phyloP scores from a whole-genome alignment of 768 basidiomycete genomes.

The Cyathus striatus region DNA sequence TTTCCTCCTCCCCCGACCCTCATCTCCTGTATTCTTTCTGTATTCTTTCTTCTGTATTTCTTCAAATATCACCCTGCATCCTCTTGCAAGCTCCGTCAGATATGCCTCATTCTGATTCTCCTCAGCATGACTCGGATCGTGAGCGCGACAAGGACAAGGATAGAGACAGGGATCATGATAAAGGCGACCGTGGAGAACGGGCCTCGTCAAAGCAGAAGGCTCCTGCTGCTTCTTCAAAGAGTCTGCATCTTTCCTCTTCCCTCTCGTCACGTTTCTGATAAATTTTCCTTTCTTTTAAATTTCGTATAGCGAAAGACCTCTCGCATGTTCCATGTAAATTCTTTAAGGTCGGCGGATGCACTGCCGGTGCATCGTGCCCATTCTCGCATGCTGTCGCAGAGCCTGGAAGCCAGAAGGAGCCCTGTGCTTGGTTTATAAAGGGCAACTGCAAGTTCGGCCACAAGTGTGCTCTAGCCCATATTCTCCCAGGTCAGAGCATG shows the following conservation, averaged over 20 bases:
- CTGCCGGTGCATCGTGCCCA: constrained; percentile 91
- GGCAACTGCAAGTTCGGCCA: constrained; percentile 73
- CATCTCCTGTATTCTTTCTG: constrained; percentile 1
- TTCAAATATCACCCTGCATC: not conserved
- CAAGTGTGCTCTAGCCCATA: constrained; percentile 91
- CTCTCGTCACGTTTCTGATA: not conserved
- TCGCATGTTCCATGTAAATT: constrained; percentile 98
- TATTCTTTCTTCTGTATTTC: constrained; percentile 4
- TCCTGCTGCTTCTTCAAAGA: constrained; percentile 20
- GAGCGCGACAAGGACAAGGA: constrained; percentile 22
- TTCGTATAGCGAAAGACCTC: constrained; percentile 69
- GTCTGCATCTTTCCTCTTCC: constrained; percentile 6
- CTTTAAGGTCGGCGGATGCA: constrained; percentile 91
- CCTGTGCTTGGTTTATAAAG: constrained; percentile 89
- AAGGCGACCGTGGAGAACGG: constrained; percentile 16
- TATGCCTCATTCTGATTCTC: constrained; percentile 17
- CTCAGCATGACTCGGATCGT: constrained; percentile 18
- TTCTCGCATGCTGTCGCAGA: constrained; percentile 81
- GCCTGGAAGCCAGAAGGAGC: constrained; percentile 75
- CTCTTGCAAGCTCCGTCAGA: not conserved
- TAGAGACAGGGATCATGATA: constrained; percentile 15
- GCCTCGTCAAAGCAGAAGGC: constrained; percentile 20
- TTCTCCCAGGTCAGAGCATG: constrained; percentile 91
- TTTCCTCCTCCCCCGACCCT: not conserved
- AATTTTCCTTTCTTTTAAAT: constrained; percentile 3